Conservation (phyloP, 345 rosid genomes). For the Linum trigynum region DNA sequence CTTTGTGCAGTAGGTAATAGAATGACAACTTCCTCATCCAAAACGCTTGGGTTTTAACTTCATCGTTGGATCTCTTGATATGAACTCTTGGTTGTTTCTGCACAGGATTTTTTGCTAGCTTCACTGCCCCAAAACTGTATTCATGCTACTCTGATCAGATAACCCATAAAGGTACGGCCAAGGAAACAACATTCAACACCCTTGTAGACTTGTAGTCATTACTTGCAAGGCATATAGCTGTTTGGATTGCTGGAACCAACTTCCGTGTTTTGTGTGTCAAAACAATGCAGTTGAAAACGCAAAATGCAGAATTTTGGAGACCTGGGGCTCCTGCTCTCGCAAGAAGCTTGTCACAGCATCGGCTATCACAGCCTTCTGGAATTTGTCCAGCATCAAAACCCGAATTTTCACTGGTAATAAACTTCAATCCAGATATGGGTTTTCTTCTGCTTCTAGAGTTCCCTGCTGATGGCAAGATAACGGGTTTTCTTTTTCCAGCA, state of each 20-base stretch:
- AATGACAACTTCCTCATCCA: constrained; percentile 3
- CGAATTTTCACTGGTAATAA: constrained; percentile 62
- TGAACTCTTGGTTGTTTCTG: constrained; percentile 8
- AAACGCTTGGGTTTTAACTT: not conserved
- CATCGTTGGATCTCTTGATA: constrained; percentile 2
- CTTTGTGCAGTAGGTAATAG: constrained; percentile 54
- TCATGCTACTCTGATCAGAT: constrained; percentile 52
- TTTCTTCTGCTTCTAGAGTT: not conserved
- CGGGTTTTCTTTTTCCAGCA: constrained; percentile 34
- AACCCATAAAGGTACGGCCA: constrained; percentile 43
- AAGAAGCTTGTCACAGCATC: constrained; percentile 81
- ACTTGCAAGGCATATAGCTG: not conserved
- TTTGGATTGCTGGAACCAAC: constrained; percentile 8
- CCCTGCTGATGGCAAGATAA: not conserved
- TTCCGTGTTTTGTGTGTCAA: not conserved
- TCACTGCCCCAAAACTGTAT: constrained; percentile 61
- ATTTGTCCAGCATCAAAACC: constrained; percentile 65
- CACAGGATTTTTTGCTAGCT: constrained; percentile 76
- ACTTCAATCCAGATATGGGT: not conserved
- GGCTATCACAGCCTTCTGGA: constrained; percentile 75
- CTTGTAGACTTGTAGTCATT: not conserved
- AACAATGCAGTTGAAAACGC: constrained; percentile 39
- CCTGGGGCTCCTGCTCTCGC: constrained; percentile 76
- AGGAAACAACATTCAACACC: not conserved
- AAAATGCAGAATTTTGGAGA: constrained; percentile 37